Base-by-base conservation (phyloP, 208 protist species). In the Wallacemonas collosoma region DNA sequence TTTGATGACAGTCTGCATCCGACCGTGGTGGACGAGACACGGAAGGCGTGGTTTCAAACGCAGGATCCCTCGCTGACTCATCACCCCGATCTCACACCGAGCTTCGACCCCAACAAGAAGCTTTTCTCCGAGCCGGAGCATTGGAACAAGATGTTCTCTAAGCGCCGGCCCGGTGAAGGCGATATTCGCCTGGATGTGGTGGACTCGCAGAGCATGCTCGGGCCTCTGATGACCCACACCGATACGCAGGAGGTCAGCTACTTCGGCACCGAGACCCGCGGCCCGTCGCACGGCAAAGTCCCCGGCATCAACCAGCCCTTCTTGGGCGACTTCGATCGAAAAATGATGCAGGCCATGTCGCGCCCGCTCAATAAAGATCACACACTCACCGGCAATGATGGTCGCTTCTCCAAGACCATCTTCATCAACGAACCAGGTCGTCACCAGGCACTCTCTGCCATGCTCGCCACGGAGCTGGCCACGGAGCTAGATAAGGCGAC, bases 301-400 rank as follows among this genome's bases (percentile, higher is more conserved):
- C 93, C 93, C 6, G 93, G 93, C 45, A 64, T 97, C 70, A 95
- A 95, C 71, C 76, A 82, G n/a, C 89, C 88, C 15, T 97, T 94
- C 73, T 63, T 83, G 15, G 93, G 93, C 12, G 90, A 97, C 71
- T 84, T 91, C 62, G 93, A 97, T 71, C 83, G 82, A 51, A 85
- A 91, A 67, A 97, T 95, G 89, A 95, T 95, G 89, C 90, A 95
- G 80, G 87, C 89, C 36, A 95, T 97, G 89, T 91, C 90, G 9
- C 69, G 76, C 14, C 86, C 93, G 61, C 76, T 95, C 6, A 95
- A 94, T 80, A 69, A 73, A 44, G 76, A 88, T 65, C 87, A 77
- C 72, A 95, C 88, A 39, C 81, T 95, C 68, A 93, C 89, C 12
- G 79, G 76, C 41, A 95, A 94, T 75, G 83, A 93, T 68, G 93